phyloP scores from a whole-genome alignment of 352 stramenopile genomes.

The Phytophthora tentaculata region DNA sequence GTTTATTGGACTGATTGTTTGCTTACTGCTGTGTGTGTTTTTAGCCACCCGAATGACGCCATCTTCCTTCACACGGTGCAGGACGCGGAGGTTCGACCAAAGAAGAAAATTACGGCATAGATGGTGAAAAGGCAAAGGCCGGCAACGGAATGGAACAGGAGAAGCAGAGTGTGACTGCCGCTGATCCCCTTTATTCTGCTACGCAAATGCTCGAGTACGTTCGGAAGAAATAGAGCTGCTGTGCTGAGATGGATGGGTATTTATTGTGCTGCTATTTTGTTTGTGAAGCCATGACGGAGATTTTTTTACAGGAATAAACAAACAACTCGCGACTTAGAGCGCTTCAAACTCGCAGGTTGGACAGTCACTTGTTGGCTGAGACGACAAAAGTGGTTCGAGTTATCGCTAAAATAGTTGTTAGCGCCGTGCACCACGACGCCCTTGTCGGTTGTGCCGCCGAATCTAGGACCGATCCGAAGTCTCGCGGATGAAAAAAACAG shows the following conservation, averaged over 20 bases:
- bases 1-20: constrained; percentile 7
- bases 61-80: constrained; percentile 93
- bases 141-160: not conserved
- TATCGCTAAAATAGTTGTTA: too few species aligned
- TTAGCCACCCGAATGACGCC: constrained; percentile 92
- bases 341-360: too few species aligned
- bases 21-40: constrained; percentile 18
- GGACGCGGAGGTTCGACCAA: constrained; percentile 87
- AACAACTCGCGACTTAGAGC: not conserved
- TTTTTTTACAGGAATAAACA: not conserved
- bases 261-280: constrained; percentile 6
- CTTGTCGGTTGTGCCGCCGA: too few species aligned
- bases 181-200: not conserved
- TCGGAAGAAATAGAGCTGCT: constrained; percentile 25
- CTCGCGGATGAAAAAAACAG: too few species aligned
- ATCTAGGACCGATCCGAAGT: too few species aligned
- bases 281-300: constrained; percentile 7
- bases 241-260: constrained; percentile 10
- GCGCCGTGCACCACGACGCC: too few species aligned
- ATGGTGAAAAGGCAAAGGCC: constrained; percentile 8
- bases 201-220: constrained; percentile 21
- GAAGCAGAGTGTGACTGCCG: too few species aligned
- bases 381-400: too few species aligned
- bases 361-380: too few species aligned
- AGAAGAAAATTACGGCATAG: constrained; percentile 56